phyloP scores from a whole-genome alignment of 106 monocot genomes.

The Phalaenopsis equestris region DNA sequence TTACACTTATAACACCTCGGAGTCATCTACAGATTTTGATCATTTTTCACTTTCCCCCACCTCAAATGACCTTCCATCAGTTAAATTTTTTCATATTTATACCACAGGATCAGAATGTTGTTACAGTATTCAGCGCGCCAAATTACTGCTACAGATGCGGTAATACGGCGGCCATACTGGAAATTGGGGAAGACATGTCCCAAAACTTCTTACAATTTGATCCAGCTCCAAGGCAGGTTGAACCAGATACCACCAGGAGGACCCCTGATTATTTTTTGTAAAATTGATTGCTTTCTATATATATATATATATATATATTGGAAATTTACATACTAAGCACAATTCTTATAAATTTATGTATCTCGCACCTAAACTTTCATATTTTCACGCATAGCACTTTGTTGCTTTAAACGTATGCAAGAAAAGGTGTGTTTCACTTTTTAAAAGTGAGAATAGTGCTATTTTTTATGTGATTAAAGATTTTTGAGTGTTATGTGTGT shows the following conservation, averaged over 20 bases:
- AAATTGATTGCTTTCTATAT: conserved; percentile 6
- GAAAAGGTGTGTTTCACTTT: too few species aligned
- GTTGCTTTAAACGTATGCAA: too few species aligned
- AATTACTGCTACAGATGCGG: conserved; percentile 63
- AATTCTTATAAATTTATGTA: too few species aligned
- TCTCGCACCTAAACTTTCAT: too few species aligned
- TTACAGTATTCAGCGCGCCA: conserved; percentile 67
- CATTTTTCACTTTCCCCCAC: not conserved
- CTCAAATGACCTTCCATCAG: not conserved
- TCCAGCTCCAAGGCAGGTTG: conserved; percentile 50
- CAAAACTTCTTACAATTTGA: conserved; percentile 67
- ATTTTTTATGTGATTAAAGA: not conserved
- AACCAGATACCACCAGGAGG: conserved; percentile 57
- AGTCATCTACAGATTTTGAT: not conserved
- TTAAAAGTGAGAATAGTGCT: not conserved
- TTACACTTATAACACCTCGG: not conserved
- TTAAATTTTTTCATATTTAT: not conserved
- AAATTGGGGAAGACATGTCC: conserved; percentile 62
- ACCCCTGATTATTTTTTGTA: conserved; percentile 74
- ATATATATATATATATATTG: too few species aligned
- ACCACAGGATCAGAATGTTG: conserved; percentile 52
- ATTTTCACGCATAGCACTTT: too few species aligned
- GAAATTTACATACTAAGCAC: too few species aligned
- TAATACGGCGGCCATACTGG: conserved; percentile 64
- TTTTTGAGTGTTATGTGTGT: too few species aligned